Percentiles rank a stretch among this genome's conserved stretches.
Evolutionary conservation across 257 asterid species (phyloP).

Genomic region (Jaltomata sinuosa): DNA sequence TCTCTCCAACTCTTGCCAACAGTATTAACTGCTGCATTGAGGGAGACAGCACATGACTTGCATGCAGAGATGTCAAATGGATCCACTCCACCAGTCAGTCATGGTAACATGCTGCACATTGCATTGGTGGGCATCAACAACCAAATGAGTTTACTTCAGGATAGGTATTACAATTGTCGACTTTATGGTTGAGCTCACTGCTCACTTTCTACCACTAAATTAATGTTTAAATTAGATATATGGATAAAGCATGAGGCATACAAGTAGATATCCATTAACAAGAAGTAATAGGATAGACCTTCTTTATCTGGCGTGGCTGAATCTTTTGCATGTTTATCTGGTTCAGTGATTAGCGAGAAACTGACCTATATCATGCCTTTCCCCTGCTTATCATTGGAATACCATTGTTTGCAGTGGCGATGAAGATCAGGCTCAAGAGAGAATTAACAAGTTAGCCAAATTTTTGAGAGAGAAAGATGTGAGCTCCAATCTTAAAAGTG

Average conservation of each 20-base stretch:
- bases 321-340: neutral
- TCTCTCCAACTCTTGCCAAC: conserved; percentile 89
- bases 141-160: conserved; percentile 95
- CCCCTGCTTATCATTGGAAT: neutral
- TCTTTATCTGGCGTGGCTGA: neutral
- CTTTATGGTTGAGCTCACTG: neutral
- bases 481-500: conserved; percentile 71
- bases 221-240: neutral
- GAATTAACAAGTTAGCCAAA: conserved; percentile 86
- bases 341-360: neutral
- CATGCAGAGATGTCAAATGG: conserved; percentile 24
- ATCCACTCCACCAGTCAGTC: conserved; percentile 25
- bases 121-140: conserved; percentile 94
- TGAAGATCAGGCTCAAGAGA: conserved; percentile 99
- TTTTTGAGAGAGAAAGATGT: conserved; percentile 78
- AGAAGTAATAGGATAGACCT: neutral
- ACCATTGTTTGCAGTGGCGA: conserved; percentile 60
- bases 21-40: conserved; percentile 67
- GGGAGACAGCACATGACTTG: conserved; percentile 62
- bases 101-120: conserved; percentile 90
- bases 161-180: conserved; percentile 45
- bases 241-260: neutral
- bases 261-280: neutral
- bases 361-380: neutral
- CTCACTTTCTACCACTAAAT: neutral